Conservation (phyloP, 768 basidiomycete genomes). For the Lactarius pseudohatsudake region DNA sequence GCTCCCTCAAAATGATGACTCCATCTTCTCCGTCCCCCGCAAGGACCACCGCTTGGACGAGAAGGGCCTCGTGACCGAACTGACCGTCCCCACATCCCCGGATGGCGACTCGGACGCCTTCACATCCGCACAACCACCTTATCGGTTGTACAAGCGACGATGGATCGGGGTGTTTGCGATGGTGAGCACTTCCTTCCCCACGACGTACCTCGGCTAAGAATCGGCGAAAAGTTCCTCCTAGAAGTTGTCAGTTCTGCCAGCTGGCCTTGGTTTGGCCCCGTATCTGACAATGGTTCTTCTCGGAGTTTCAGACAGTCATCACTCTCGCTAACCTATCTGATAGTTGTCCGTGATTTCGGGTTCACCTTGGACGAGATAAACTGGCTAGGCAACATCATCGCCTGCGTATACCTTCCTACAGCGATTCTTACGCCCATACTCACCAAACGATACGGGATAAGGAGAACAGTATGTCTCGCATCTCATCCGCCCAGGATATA, state of each 20-base stretch:
- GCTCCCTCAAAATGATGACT: neutral
- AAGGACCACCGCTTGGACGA: neutral
- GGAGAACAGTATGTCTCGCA: slow-evolving; percentile 54
- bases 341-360: slow-evolving; percentile 63
- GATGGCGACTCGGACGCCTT: neutral
- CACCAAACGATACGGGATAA: slow-evolving; percentile 58
- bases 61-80: neutral
- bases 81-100: neutral
- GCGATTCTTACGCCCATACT: slow-evolving; percentile 60
- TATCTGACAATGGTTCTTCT: slow-evolving; percentile 60
- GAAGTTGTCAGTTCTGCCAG: slow-evolving; percentile 60
- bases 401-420: slow-evolving; percentile 59
- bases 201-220: neutral
- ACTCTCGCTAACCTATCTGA: neutral
- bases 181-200: slow-evolving; percentile 39
- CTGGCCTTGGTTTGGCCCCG: slow-evolving; percentile 85
- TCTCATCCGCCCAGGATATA: neutral
- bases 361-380: slow-evolving; percentile 72
- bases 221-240: slow-evolving; percentile 51
- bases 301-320: neutral
- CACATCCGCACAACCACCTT: slow-evolving; percentile 32
- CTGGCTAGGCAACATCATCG: slow-evolving; percentile 75
- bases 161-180: slow-evolving; percentile 65
- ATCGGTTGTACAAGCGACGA: slow-evolving; percentile 67
- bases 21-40: neutral